phyloP scores from a whole-genome alignment of 495 filamentous ascomycete species.

The Trypethelium eluteriae region DNA sequence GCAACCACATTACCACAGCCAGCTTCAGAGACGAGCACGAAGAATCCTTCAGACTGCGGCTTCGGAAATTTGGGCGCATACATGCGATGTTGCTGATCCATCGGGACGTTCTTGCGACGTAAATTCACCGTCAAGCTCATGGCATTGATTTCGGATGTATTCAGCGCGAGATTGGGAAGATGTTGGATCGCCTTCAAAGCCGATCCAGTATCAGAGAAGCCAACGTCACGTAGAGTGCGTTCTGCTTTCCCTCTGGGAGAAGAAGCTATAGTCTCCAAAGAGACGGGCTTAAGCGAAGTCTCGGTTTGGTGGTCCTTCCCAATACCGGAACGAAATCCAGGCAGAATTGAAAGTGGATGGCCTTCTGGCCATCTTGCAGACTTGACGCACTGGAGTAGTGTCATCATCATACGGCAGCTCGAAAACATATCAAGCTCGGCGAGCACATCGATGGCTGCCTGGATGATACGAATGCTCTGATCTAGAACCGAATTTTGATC shows the following conservation, averaged over 20 bases:
- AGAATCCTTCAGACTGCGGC: conserved; percentile 90
- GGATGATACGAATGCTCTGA: conserved; percentile 91
- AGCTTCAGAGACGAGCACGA: conserved; percentile 64
- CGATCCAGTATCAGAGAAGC: conserved; percentile 24
- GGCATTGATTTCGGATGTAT: conserved; percentile 52
- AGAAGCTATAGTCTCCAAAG: conserved; percentile 40
- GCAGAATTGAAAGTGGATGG: conserved; percentile 67
- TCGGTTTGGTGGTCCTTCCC: conserved; percentile 35
- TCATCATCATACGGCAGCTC: conserved; percentile 69
- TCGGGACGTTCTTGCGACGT: conserved; percentile 52
- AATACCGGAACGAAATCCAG: conserved; percentile 55
- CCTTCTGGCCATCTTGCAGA: conserved; percentile 86
- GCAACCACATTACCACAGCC: conserved; percentile 67
- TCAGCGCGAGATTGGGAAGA: conserved; percentile 63
- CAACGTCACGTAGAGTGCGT: conserved; percentile 24
- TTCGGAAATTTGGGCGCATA: conserved; percentile 89
- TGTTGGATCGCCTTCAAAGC: conserved; percentile 47
- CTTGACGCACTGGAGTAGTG: conserved; percentile 83
- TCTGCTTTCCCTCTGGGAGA: conserved; percentile 35
- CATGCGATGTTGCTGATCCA: conserved; percentile 56
- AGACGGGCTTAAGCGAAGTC: conserved; percentile 30
- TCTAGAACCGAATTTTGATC: conserved; percentile 79
- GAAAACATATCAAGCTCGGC: conserved; percentile 79
- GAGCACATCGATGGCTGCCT: conserved; percentile 84
- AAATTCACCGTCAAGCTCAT: conserved; percentile 56